Base-by-base conservation (phyloP, 495 filamentous ascomycete genomes). In the Cryomyces minteri region DNA sequence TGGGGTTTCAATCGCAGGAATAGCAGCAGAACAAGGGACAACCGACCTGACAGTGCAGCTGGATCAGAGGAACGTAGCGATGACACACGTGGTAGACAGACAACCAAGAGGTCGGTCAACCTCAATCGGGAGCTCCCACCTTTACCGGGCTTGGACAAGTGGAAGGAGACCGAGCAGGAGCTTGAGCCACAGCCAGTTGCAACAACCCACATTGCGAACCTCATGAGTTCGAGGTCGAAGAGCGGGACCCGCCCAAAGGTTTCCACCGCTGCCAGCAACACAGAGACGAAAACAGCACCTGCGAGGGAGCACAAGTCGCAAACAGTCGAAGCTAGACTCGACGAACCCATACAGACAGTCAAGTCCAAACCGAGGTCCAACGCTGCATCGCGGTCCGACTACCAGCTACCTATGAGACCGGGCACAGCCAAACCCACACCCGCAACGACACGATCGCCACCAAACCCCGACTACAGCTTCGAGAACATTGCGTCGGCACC, bases 111-210 rank as follows among this genome's bases (percentile, higher is more conserved):
- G 7, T 44, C 54, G 30, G 32, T 61, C 47, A 55, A 66, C 44
- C 54, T 66, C 29, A 66, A 66, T 47, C 53, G 63, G 30, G 62
- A 64, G 41, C 51, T 66, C 5, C 63, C 63, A 18, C 63, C 63
- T 7, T 44, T 66, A 9, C 63, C 63, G 1, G 56, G 57, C 37
- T 48, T 66, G 3, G 61, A 65, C 40, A 54, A 55, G 34, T 63
- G 58, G 60, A 44, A 52, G 11, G 43, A 48, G 18, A 48, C 18
- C 18, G 18, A 25, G 18, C 18, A 25, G 18, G 18, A 25, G 18
- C 18, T 25, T 25, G 2, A 53, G 40, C 41, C 32, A 10, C 48
- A 51, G 33, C 49, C 53, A 33, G 42, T 46, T 4, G 14, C 43
- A 0, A 39, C 14, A 11, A 51, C 47, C 2, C 56, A 59, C 44